Percentiles rank a stretch among this genome's conserved stretches.
Evolutionary conservation across 192 early-diverging fungal genomes (phyloP).

Genomic region (Coemansia sp.): DNA sequence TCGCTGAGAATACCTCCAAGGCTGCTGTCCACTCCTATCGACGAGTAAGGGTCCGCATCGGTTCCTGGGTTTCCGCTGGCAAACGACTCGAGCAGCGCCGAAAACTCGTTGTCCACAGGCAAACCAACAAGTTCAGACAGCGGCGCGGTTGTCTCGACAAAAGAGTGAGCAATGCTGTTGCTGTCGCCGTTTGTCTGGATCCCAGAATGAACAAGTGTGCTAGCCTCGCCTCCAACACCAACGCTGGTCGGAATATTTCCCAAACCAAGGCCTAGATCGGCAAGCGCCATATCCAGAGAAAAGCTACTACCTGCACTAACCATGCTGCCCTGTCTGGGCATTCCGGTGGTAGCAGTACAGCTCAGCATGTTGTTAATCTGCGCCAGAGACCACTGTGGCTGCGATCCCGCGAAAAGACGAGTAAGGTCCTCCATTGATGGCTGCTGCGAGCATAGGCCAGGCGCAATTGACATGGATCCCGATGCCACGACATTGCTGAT

Average conservation of each 20-base stretch:
- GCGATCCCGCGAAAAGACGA: constrained; percentile 21
- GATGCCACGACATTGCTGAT: background rate
- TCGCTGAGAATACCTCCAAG: constrained; percentile 24
- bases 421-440: constrained; percentile 32
- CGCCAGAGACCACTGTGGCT: constrained; percentile 47
- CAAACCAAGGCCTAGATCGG: constrained; percentile 36
- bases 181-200: background rate
- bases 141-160: constrained; percentile 10
- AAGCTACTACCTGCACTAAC: constrained; percentile 24
- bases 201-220: background rate
- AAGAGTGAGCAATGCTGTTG: background rate
- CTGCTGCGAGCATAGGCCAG: constrained; percentile 38
- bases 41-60: constrained; percentile 31
- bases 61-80: constrained; percentile 20
- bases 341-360: background rate
- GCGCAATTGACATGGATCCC: constrained; percentile 17
- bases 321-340: constrained; percentile 11
- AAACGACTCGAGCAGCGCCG: constrained; percentile 52
- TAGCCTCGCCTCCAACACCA: background rate
- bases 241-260: background rate
- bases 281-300: constrained; percentile 37
- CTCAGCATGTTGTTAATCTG: constrained; percentile 46
- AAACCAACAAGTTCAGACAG: constrained; percentile 36
- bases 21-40: constrained; percentile 23
- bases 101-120: constrained; percentile 43